Evolutionary conservation across 805 yeast species (phyloP), one percentile per base, ranked within the genome.

Genomic region (Spencermartinsiella europaea): DNA sequence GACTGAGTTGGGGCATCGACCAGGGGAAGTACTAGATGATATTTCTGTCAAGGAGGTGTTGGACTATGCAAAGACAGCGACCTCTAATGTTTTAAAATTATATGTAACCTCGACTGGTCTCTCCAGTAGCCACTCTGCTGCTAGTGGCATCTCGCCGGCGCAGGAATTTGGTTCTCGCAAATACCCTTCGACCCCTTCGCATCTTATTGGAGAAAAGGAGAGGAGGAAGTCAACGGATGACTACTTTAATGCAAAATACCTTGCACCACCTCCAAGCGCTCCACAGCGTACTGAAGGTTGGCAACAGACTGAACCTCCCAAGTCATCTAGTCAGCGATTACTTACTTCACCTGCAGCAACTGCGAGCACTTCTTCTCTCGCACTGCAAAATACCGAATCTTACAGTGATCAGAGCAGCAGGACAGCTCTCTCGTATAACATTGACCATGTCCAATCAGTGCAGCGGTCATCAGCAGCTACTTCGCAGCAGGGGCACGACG

Each of bases 171-270:
- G 42, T 7, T 15, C 40, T 12, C 42, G 42, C 15, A 56, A 66
- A 22, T 80, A 78, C 55, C 86, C 82, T 17, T 74, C 77, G 12
- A 84, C 91, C 0, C 93, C 93, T 1, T 82, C 81, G 52, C 78
- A 83, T 55, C 63, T 81, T 46, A 68, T 81, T 27, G 79, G 75
- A 44, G 65, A 67, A 22, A 25, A 25, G 12, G 76, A 71, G 17
- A 62, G 64, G 14, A 65, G 25, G 62, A 68, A 33, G 21, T 15
- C 27, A 7, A 21, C 14, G 5, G 33, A 25, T n/a, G 59, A 52
- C 47, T 58, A 58, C 46, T 57, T 58, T 49, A 43, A 43, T 25
- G 34, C 38, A 15, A 40, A 28, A 34, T 19, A 14, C 20, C 21
- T 40, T 21, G 17, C 40, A 33, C 40, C 25, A 17, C n/a, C 42